Conservation (phyloP, 441 rosid species). For the Pelargonium australe region DNA sequence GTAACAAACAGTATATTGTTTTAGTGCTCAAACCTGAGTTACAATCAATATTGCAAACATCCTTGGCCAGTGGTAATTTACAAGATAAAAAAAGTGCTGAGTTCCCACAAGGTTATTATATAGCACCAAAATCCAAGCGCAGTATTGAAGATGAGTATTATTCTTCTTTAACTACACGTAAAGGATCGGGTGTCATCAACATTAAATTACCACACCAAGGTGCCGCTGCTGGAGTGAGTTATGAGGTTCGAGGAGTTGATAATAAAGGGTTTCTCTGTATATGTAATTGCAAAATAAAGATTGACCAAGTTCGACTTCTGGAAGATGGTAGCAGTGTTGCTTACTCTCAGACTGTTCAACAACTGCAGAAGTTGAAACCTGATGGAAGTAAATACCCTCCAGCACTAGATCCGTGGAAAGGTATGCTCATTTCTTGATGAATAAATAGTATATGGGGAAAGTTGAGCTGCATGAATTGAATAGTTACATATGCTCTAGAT, state of each 20-base stretch:
- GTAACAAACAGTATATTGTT: constrained; percentile 55
- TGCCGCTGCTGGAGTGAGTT: constrained; percentile 72
- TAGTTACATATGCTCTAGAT: not conserved
- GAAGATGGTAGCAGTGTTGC: constrained; percentile 55
- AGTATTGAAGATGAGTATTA: constrained; percentile 51
- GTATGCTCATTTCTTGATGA: constrained; percentile 31
- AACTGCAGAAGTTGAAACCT: constrained; percentile 53
- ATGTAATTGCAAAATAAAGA: constrained; percentile 48
- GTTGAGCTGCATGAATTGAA: constrained; percentile 11
- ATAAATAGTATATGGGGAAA: not conserved
- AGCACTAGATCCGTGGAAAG: constrained; percentile 68
- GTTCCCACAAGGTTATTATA: constrained; percentile 45
- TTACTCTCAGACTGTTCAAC: constrained; percentile 78
- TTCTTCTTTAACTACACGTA: constrained; percentile 44
- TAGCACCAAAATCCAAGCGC: constrained; percentile 79
- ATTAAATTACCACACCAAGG: constrained; percentile 64
- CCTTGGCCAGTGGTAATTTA: constrained; percentile 32
- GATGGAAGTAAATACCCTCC: constrained; percentile 71
- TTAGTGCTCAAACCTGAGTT: constrained; percentile 72
- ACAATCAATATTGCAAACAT: constrained; percentile 38
- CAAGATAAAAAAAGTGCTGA: constrained; percentile 48
- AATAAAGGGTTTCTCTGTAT: constrained; percentile 58
- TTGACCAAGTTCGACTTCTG: constrained; percentile 66
- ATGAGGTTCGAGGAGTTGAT: constrained; percentile 75
- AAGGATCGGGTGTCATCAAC: constrained; percentile 59